Evolutionary conservation across 2,329 filamentous ascomycete genomes (phyloP).

Genomic region (Diaporthe vaccinii): DNA sequence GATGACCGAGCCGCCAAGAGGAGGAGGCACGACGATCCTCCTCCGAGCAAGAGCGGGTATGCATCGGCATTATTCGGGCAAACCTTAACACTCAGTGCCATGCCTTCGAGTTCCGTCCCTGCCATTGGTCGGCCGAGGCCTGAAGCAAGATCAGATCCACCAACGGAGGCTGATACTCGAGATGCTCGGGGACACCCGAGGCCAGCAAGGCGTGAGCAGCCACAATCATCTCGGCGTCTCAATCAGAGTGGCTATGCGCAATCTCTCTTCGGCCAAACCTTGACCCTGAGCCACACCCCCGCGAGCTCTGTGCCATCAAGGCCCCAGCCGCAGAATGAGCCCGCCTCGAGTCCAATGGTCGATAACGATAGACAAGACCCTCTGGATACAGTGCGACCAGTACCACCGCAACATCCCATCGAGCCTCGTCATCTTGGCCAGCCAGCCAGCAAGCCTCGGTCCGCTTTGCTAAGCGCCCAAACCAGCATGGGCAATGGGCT

Average conservation of each 20-base stretch:
- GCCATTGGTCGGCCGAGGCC: conserved; percentile 43
- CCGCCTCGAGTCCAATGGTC: conserved; percentile 28
- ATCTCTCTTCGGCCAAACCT: conserved; percentile 62
- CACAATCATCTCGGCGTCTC: conserved; percentile 27
- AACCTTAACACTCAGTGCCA: conserved; percentile 58
- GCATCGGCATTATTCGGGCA: conserved; percentile 66
- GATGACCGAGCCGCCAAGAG: conserved; percentile 56
- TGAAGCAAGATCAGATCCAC: conserved; percentile 36
- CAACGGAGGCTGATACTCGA: not conserved
- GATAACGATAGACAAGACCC: not conserved
- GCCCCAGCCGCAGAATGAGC: conserved; percentile 38
- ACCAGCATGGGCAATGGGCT: not conserved
- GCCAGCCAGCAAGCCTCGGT: not conserved
- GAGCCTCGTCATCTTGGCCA: not conserved
- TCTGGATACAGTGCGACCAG: not conserved
- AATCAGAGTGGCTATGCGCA: conserved; percentile 60
- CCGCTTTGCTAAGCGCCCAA: not conserved
- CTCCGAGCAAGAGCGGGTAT: conserved; percentile 62
- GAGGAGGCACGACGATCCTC: conserved; percentile 53
- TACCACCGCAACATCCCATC: not conserved
- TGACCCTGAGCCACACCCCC: conserved; percentile 57
- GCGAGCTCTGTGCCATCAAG: conserved; percentile 50
- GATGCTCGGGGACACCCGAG: not conserved
- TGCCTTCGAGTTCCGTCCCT: conserved; percentile 51
- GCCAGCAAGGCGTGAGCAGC: conserved; percentile 11